These are phyloP conservation scores for Grosmannia penicillata DNA, from an alignment of 2,329 filamentous ascomycete species.

Conservation along the genomic window DNA sequence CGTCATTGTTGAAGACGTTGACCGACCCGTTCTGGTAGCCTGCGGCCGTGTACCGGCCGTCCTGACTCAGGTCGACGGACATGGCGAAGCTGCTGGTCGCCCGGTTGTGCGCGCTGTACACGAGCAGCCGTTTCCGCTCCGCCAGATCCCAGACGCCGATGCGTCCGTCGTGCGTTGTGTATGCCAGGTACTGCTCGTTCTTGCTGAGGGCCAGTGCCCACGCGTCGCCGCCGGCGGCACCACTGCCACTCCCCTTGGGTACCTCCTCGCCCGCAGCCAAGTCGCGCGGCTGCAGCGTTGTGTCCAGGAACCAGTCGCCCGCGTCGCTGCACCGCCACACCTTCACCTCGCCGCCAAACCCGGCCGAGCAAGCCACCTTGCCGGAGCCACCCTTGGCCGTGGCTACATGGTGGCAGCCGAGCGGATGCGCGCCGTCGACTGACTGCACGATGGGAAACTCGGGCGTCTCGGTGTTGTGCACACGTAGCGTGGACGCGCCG, in stretches of 20 bases:
- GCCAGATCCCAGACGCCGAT: conserved; percentile 76
- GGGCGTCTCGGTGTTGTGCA: conserved; percentile 59
- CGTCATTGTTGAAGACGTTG: conserved; percentile 91
- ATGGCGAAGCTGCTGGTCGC: conserved; percentile 58
- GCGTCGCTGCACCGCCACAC: conserved; percentile 57
- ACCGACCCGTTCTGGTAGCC: conserved; percentile 86
- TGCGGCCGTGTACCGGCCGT: conserved; percentile 77
- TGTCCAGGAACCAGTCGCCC: conserved; percentile 34
- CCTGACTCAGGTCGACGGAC: conserved; percentile 63
- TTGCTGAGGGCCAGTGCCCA: conserved; percentile 83
- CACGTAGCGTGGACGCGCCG: conserved; percentile 65
- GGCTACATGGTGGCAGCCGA: conserved; percentile 83
- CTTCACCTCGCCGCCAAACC: conserved; percentile 80
- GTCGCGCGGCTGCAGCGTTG: conserved; percentile 24
- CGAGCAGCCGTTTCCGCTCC: conserved; percentile 36
- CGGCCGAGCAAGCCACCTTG: conserved; percentile 61
- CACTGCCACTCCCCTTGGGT: conserved; percentile 36
- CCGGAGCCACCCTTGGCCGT: conserved; percentile 48
- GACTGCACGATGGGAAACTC: conserved; percentile 68
- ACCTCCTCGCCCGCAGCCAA: conserved; percentile 20
- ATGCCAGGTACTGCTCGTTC: conserved; percentile 73
- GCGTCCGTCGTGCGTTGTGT: conserved; percentile 73
- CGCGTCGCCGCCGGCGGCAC: conserved; percentile 37
- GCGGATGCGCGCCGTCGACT: conserved; percentile 63
- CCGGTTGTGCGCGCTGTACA: conserved; percentile 55